These are phyloP conservation scores for Sphagnum fallax DNA, from an alignment of 228 moss, liverwort and hornwort genomes.

Conservation along the genomic window DNA sequence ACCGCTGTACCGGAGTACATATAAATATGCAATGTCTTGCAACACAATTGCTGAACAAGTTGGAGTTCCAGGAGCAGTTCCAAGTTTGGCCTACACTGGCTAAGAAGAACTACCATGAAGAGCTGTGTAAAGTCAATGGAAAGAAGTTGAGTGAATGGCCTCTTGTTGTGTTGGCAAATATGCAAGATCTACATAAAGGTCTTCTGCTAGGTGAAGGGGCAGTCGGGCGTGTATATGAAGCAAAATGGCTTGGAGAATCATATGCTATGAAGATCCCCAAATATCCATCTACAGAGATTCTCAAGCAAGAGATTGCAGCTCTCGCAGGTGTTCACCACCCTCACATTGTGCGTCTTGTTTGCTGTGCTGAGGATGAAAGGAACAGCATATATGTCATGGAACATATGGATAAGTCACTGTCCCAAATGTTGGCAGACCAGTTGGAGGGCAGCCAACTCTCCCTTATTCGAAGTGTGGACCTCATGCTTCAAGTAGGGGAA, in stretches of 20 bases:
- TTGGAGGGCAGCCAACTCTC: background rate
- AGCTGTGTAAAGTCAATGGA: no score
- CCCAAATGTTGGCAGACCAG: background rate
- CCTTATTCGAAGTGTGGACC: constrained; percentile 1
- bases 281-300: background rate
- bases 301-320: constrained; percentile 5
- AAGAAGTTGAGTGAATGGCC: no score
- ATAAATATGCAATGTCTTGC: no score
- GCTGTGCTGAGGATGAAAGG: background rate
- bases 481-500: constrained; percentile 9
- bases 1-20: no score
- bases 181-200: no score
- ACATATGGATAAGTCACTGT: constrained; percentile 2
- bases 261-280: constrained; percentile 7
- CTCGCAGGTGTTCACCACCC: constrained; percentile 6
- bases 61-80: no score
- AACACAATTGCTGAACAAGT: no score
- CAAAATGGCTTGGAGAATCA: background rate
- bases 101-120: no score
- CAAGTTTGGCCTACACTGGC: no score
- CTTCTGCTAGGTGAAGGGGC: background rate
- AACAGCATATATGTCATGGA: constrained; percentile 4
- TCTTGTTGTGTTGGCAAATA: no score
- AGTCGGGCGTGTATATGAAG: constrained; percentile 2
- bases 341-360: constrained; percentile 7